Percentiles rank a stretch among this genome's conserved stretches.
Conservation (phyloP, 2,329 filamentous ascomycete species). For the Nemania sp. region DNA sequence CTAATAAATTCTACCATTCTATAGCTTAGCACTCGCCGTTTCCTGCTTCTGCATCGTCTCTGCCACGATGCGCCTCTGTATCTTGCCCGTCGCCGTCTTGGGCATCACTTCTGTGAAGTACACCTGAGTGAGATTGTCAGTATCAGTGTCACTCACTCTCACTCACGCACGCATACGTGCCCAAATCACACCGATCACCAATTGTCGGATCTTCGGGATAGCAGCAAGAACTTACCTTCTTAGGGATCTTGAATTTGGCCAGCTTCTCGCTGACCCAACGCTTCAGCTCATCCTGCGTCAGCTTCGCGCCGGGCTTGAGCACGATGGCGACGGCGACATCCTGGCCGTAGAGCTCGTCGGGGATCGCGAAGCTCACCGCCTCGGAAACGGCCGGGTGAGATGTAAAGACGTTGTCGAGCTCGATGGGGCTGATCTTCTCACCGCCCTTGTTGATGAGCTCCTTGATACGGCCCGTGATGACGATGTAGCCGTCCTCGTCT, state of each 20-base stretch:
- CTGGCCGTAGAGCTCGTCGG: conserved; percentile 82
- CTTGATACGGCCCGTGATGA: conserved; percentile 91
- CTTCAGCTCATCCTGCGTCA: conserved; percentile 65
- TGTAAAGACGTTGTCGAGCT: conserved; percentile 82
- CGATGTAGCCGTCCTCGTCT: conserved; percentile 79
- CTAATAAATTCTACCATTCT: conserved; percentile 36
- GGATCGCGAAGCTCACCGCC: conserved; percentile 82
- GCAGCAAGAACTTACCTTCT: conserved; percentile 66
- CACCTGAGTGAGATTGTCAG: conserved; percentile 59
- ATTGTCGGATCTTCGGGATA: not conserved
- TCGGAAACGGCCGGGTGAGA: conserved; percentile 74
- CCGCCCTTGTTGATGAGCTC: conserved; percentile 90
- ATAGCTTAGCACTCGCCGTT: conserved; percentile 57
- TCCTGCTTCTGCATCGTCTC: conserved; percentile 80
- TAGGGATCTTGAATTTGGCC: conserved; percentile 84
- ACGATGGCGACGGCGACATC: conserved; percentile 80
- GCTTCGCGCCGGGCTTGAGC: conserved; percentile 64
- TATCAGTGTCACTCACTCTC: conserved; percentile 13
- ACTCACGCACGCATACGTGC: not conserved
- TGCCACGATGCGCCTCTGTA: conserved; percentile 83
- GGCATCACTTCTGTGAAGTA: conserved; percentile 86
- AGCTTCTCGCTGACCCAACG: conserved; percentile 70
- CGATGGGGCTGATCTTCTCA: conserved; percentile 88
- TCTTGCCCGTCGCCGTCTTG: conserved; percentile 91
- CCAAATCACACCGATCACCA: conserved; percentile 9